Evolutionary conservation across 129 eudicot species (phyloP).

Genomic region (Centrapalus pauciflorus): DNA sequence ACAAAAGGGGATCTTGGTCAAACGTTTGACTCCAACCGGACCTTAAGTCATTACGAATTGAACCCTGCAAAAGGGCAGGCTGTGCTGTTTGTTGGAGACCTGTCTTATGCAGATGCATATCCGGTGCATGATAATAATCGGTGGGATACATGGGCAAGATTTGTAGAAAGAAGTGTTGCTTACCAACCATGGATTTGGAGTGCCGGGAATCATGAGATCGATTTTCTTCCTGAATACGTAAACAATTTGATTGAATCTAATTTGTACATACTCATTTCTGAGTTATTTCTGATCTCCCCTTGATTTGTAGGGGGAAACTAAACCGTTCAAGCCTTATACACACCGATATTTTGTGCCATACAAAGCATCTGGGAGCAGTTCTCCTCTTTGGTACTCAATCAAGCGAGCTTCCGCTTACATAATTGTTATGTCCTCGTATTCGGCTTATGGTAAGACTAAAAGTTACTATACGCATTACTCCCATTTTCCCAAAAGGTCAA

Average conservation of each 20-base stretch:
- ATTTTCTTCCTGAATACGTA: conserved; percentile 69
- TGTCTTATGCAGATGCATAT: conserved; percentile 78
- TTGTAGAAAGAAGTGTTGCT: conserved; percentile 76
- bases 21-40: conserved; percentile 74
- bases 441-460: conserved; percentile 65
- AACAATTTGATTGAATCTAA: neutral
- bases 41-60: conserved; percentile 65
- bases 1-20: conserved; percentile 87
- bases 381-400: conserved; percentile 91
- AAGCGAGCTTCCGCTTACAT: conserved; percentile 93
- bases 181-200: conserved; percentile 98
- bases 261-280: neutral
- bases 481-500: too few species aligned
- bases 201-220: conserved; percentile 89
- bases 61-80: conserved; percentile 80
- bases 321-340: conserved; percentile 84
- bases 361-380: conserved; percentile 62
- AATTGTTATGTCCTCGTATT: conserved; percentile 89
- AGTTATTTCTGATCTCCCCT: neutral
- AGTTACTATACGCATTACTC: neutral
- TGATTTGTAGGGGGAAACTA: conserved; percentile 67
- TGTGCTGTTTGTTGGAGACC: conserved; percentile 76
- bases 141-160: conserved; percentile 98
- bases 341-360: conserved; percentile 61
- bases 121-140: conserved; percentile 74